Percentiles rank a stretch among this genome's conserved stretches.
These are phyloP conservation scores for Cucurbita ficifolia DNA, from an alignment of 306 rosid genomes.

Conservation along the genomic window DNA sequence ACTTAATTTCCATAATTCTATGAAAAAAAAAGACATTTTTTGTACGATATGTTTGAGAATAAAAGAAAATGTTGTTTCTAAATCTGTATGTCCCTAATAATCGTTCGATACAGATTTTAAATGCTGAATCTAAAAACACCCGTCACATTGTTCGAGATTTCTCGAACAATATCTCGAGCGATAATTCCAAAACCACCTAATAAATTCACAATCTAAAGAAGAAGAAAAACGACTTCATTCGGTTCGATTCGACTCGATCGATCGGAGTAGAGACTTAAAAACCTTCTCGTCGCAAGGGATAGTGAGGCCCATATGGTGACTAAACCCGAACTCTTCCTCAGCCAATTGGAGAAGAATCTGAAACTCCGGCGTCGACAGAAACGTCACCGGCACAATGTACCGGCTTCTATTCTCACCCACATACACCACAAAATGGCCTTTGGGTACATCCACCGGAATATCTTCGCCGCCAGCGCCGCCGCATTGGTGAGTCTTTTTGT, in stretches of 20 bases:
- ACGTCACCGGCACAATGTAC: slow-evolving; percentile 63
- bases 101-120: not conserved
- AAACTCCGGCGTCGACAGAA: slow-evolving; percentile 60
- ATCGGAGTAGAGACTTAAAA: slow-evolving; percentile 49
- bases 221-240: not conserved
- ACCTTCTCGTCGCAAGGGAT: slow-evolving; percentile 70
- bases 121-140: not conserved
- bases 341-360: slow-evolving; percentile 68
- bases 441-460: slow-evolving; percentile 60
- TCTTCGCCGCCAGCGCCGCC: slow-evolving; percentile 36
- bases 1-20: not conserved
- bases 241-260: no score
- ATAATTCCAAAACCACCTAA: not conserved
- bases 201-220: not conserved
- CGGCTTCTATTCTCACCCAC: slow-evolving; percentile 86
- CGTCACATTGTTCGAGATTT: not conserved
- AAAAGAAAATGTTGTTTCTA: not conserved
- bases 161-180: not conserved
- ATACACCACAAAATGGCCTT: slow-evolving; percentile 88
- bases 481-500: not conserved
- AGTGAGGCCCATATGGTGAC: slow-evolving; percentile 75
- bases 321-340: slow-evolving; percentile 86
- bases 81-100: not conserved
- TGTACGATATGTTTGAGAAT: not conserved
- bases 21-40: not conserved